Evolutionary conservation across 2,329 filamentous ascomycete species (phyloP).

Genomic region (Bipolaris sorokiniana): DNA sequence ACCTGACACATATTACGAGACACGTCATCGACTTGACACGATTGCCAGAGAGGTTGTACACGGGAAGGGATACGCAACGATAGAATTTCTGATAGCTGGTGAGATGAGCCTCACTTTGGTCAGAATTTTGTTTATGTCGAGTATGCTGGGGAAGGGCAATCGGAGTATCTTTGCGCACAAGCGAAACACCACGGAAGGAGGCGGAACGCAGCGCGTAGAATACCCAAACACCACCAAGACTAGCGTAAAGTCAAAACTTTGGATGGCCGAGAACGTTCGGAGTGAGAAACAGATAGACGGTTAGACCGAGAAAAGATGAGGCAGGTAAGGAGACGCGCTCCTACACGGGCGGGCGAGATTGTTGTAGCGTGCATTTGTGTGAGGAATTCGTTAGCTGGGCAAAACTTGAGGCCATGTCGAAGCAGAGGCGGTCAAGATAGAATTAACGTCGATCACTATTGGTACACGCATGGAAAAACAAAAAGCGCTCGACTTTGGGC

Average conservation of each 20-base stretch:
- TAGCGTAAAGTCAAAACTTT: conserved; percentile 1
- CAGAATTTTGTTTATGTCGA: not conserved
- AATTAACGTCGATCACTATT: not conserved
- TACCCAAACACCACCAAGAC: conserved; percentile 18
- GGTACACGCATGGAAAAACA: not conserved
- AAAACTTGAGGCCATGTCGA: not conserved
- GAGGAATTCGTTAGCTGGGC: not conserved
- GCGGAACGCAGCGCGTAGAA: conserved; percentile 17
- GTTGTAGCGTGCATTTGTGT: not conserved
- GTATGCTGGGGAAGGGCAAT: not conserved
- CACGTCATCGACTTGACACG: conserved; percentile 6
- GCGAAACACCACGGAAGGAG: conserved; percentile 32
- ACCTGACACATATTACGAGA: conserved; percentile 3
- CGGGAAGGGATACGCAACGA: not conserved
- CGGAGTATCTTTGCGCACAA: conserved; percentile 22
- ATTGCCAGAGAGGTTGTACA: not conserved
- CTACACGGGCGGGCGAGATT: not conserved
- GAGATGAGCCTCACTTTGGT: not conserved
- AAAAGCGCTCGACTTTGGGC: not conserved
- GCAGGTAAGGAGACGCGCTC: not conserved
- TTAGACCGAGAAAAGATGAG: not conserved
- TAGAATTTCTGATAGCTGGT: not conserved
- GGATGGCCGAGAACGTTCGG: not conserved
- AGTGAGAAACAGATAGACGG: not conserved
- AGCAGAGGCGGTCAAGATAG: not conserved